Conservation (phyloP, 164 flowering plant species). For the Platanus orientalis region DNA sequence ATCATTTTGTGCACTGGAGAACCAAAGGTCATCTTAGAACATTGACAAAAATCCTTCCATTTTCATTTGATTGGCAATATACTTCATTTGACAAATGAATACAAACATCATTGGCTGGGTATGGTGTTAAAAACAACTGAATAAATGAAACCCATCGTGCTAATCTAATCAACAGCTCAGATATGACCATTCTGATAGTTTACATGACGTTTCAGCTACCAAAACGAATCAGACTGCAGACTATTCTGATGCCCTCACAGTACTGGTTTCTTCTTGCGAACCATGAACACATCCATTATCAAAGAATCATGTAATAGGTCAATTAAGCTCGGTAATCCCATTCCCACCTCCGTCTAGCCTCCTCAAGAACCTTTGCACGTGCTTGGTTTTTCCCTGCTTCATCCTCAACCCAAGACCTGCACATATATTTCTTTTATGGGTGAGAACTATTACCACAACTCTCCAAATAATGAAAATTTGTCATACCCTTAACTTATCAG, state of each 20-base stretch:
- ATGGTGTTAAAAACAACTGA: background rate
- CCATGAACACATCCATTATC: background rate
- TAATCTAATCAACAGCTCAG: background rate
- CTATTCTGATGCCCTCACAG: background rate
- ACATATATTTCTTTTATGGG: slow-evolving; percentile 8
- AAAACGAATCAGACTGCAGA: background rate
- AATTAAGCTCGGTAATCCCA: slow-evolving; percentile 36
- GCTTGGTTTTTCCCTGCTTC: slow-evolving; percentile 85
- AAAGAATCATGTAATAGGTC: no score
- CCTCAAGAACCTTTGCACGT: slow-evolving; percentile 78
- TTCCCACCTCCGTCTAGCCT: slow-evolving; percentile 76
- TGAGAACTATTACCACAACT: background rate
- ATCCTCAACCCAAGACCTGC: slow-evolving; percentile 92
- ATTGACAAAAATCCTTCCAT: no score
- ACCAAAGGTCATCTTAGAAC: no score
- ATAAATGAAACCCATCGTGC: background rate
- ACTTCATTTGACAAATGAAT: no score
- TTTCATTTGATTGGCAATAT: no score
- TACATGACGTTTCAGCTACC: background rate
- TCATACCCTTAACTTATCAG: background rate
- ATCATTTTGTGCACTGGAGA: no score
- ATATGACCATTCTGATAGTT: no score
- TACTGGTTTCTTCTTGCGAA: background rate
- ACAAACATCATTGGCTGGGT: background rate
- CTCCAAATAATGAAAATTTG: background rate